Percentiles rank a stretch among this genome's conserved stretches.
phyloP scores from a whole-genome alignment of 1,139 yeast species.

The Suhomyces chickasaworum region DNA sequence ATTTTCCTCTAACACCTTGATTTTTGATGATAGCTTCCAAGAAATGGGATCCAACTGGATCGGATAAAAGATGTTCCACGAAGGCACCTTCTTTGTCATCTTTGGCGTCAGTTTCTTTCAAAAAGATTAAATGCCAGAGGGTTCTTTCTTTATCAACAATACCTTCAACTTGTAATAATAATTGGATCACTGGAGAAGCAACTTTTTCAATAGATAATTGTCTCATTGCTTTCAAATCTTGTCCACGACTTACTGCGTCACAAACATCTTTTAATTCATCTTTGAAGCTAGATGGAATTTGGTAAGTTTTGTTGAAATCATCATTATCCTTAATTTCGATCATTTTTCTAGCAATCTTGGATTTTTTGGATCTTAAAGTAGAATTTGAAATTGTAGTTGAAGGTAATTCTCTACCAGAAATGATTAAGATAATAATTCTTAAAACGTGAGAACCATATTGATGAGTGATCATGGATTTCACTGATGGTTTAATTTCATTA shows the following conservation, averaged over 20 bases:
- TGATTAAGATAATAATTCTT: slow-evolving; percentile 66
- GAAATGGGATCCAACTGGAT: slow-evolving; percentile 90
- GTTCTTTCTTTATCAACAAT: slow-evolving; percentile 69
- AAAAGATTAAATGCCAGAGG: slow-evolving; percentile 60
- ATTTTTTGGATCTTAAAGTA: slow-evolving; percentile 78
- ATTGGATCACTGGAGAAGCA: slow-evolving; percentile 86
- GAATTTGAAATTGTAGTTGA: slow-evolving; percentile 73
- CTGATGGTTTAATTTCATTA: slow-evolving; percentile 63
- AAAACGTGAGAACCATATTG: slow-evolving; percentile 88
- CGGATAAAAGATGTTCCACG: slow-evolving; percentile 81
- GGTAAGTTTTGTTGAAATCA: slow-evolving; percentile 66
- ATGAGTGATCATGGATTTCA: slow-evolving; percentile 64
- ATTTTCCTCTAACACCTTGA: slow-evolving; percentile 64
- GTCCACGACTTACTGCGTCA: slow-evolving; percentile 36
- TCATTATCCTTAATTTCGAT: slow-evolving; percentile 80
- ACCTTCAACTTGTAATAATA: slow-evolving; percentile 81
- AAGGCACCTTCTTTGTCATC: slow-evolving; percentile 75
- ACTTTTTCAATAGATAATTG: slow-evolving; percentile 75
- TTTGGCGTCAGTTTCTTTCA: slow-evolving; percentile 45
- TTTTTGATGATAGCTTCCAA: slow-evolving; percentile 67
- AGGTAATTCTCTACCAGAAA: slow-evolving; percentile 82
- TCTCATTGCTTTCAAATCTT: slow-evolving; percentile 56
- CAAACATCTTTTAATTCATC: slow-evolving; percentile 55
- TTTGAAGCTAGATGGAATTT: slow-evolving; percentile 73
- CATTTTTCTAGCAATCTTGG: slow-evolving; percentile 91